Evolutionary conservation across 1,139 yeast genomes (phyloP).

Genomic region (Candida sanyaensis): DNA sequence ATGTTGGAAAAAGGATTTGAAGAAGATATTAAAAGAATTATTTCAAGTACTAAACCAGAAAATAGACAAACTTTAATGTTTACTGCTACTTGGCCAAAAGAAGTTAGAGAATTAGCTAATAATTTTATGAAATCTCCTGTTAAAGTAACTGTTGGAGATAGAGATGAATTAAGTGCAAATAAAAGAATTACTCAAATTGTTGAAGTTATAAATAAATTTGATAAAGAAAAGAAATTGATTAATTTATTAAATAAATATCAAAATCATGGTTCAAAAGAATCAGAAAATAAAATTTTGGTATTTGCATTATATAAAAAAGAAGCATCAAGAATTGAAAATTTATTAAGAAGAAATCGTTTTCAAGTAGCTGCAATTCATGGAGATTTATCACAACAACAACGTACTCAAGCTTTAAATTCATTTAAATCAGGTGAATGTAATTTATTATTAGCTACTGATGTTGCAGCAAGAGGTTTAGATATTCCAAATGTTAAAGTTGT

Average conservation of each 20-base stretch:
- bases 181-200: conserved; percentile 91
- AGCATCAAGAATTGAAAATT: conserved; percentile 86
- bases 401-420: conserved; percentile 82
- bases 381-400: conserved; percentile 88
- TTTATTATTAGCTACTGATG: conserved; percentile 92
- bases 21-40: conserved; percentile 87
- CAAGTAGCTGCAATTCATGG: conserved; percentile 94
- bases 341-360: conserved; percentile 72
- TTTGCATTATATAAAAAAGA: conserved; percentile 97
- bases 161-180: conserved; percentile 92
- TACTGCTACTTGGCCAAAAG: conserved; percentile 89
- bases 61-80: conserved; percentile 84
- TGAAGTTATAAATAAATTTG: conserved; percentile 84
- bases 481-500: conserved; percentile 97
- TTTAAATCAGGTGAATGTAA: conserved; percentile 82
- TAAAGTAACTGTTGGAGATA: conserved; percentile 88
- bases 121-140: conserved; percentile 85
- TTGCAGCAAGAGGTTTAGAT: conserved; percentile 98
- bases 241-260: conserved; percentile 76
- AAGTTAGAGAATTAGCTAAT: conserved; percentile 88
- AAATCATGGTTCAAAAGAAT: conserved; percentile 51
- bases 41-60: conserved; percentile 49
- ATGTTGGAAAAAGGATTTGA: conserved; percentile 97
- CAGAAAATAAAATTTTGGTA: conserved; percentile 79
- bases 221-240: conserved; percentile 76